Conservation (phyloP, 1,284 basidiomycete genomes). For the Tetrapyrgos nigripes region DNA sequence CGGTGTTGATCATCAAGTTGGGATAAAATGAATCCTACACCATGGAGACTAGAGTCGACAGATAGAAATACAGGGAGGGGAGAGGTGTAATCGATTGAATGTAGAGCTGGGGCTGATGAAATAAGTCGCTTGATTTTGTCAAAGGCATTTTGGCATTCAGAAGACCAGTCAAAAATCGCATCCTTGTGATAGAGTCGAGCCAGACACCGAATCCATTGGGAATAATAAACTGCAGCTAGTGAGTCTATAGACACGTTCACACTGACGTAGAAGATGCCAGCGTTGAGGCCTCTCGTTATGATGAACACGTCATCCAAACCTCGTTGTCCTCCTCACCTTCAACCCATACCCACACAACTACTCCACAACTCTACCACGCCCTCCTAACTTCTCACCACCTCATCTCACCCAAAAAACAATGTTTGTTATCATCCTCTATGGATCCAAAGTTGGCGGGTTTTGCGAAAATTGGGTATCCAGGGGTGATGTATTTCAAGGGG, state of each 20-base stretch:
- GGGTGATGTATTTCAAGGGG: slow-evolving; percentile 75
- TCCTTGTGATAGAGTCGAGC: too few species aligned
- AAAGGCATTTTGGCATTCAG: too few species aligned
- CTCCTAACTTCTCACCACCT: slow-evolving; percentile 80
- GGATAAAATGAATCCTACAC: slow-evolving; percentile 37
- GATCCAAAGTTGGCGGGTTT: too few species aligned
- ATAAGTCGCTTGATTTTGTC: too few species aligned
- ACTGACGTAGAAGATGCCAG: neutral
- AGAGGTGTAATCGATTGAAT: neutral
- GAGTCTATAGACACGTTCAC: neutral
- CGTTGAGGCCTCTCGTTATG: neutral
- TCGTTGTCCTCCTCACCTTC: too few species aligned
- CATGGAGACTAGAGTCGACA: slow-evolving; percentile 40
- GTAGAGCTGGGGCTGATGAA: slow-evolving; percentile 1
- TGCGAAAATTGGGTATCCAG: slow-evolving; percentile 77
- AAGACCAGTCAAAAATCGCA: too few species aligned
- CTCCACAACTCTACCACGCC: slow-evolving; percentile 51
- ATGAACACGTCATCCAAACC: neutral
- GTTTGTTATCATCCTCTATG: slow-evolving; percentile 59
- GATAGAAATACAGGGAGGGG: slow-evolving; percentile 32
- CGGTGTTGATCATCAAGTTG: slow-evolving; percentile 32
- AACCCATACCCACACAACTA: neutral
- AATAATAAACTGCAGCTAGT: neutral
- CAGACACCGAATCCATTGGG: too few species aligned
- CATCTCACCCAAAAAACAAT: slow-evolving; percentile 71